Base-by-base conservation (phyloP, 75 land plant species). In the Sequoia sempervirens region DNA sequence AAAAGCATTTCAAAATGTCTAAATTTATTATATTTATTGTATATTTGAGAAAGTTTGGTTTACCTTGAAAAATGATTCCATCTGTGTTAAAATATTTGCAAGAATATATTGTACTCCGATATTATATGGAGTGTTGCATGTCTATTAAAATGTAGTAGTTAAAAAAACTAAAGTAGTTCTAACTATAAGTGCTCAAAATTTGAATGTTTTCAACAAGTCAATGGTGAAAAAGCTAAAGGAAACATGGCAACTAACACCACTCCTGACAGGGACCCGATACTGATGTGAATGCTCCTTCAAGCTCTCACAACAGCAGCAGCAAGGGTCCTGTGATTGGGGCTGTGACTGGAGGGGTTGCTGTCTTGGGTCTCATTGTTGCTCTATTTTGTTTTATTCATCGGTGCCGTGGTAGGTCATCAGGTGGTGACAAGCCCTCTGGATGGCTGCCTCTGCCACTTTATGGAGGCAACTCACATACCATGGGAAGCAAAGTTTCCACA, bases 371-470 rank as follows among this genome's bases (percentile, higher is more conserved):
- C 17, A 78, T 79, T 36, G 40, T 56, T 30, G 87, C 80, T 40
- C 30, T 88, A 4, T 81, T 66, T 43, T 9, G 83, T 56, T 50
- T 68, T 46, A 82, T 86, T 53, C 47, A 15, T 47, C 68, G 79
- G 1, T 28, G 81, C 81, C 72, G 37, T 80, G 82, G 32, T 86
- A 87, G 58, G 86, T 84, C 6, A 50, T 85, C 11, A 84, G 79
- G 46, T 9, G 23, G 38, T 17, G 79, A 76, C 28, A 34, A 82
- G 5, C 10, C 82, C 1, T 72, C 84, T 36, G 89, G 88, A 2
- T 96, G 95, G 99, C 89, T 90, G 10, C 97, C 97, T 23, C 87
- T 85, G 20, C 86, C 89, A 17, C 86, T 90, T 12, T 92, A 94
- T 88, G 89, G 92, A 1, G 93, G 89, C 15, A 91, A 89, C 68